Evolutionary conservation across 208 protist genomes (phyloP).

Genomic region (Lotmaria passim): DNA sequence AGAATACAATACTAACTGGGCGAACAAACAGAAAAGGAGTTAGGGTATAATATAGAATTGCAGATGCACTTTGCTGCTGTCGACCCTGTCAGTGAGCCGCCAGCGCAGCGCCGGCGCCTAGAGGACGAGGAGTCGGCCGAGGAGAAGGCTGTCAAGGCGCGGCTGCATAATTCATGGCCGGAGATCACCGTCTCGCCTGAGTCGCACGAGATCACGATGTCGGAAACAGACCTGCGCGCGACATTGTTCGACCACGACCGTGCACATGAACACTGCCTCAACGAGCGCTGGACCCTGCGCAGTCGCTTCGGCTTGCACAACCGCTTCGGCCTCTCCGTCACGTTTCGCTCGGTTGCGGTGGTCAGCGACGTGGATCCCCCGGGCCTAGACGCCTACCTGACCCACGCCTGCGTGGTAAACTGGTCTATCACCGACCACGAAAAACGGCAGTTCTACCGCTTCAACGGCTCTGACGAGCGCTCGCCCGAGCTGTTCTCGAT

Average conservation of each 20-base stretch:
- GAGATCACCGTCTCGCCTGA: conserved; percentile 14
- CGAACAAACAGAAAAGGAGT: background rate
- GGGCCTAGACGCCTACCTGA: conserved; percentile 24
- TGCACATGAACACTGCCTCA: conserved; percentile 45
- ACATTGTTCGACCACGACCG: conserved; percentile 42
- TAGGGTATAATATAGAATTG: too few relatives aligned
- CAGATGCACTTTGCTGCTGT: conserved; percentile 29
- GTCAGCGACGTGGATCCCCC: conserved; percentile 47
- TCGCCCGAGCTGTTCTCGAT: conserved; percentile 45
- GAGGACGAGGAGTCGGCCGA: conserved; percentile 36
- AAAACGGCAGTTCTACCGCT: conserved; percentile 58
- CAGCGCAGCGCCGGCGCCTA: conserved; percentile 26
- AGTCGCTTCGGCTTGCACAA: conserved; percentile 43
- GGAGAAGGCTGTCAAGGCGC: conserved; percentile 36
- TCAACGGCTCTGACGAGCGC: conserved; percentile 52
- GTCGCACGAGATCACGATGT: conserved; percentile 10
- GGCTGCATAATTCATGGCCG: conserved; percentile 48
- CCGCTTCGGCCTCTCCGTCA: conserved; percentile 48
- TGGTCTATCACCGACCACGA: conserved; percentile 68
- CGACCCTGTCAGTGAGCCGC: conserved; percentile 8
- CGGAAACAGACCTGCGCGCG: conserved; percentile 25
- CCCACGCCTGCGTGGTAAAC: conserved; percentile 34
- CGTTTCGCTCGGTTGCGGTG: conserved; percentile 49
- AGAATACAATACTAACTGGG: background rate
- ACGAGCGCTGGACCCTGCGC: conserved; percentile 53